Evolutionary conservation across 352 stramenopile genomes (phyloP).

Genomic region (Globisporangium echinulatum): DNA sequence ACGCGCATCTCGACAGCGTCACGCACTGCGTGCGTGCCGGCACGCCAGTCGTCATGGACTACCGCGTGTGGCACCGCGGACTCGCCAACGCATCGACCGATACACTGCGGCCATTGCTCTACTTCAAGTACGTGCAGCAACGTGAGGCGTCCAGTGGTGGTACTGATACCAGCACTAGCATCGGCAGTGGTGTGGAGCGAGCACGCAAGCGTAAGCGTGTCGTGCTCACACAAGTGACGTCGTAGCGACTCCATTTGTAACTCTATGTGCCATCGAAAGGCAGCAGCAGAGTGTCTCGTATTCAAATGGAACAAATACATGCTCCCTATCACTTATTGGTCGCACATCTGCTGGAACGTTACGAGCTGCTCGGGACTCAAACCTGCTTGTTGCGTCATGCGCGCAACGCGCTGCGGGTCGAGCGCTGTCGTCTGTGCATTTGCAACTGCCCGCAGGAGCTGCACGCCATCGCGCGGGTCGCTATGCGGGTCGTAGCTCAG

Average conservation of each 20-base stretch:
- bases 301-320: too few relatives aligned
- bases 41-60: slow-evolving; percentile 70
- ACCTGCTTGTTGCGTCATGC: slow-evolving; percentile 18
- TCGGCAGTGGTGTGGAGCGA: neutral
- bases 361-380: slow-evolving; percentile 22
- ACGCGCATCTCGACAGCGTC: slow-evolving; percentile 43
- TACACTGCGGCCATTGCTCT: slow-evolving; percentile 46
- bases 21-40: slow-evolving; percentile 44
- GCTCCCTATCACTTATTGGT: too few relatives aligned
- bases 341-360: slow-evolving; percentile 14
- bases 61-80: slow-evolving; percentile 71
- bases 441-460: neutral
- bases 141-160: neutral
- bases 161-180: neutral
- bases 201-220: slow-evolving; percentile 6
- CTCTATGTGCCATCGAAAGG: too few relatives aligned
- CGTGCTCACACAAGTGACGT: neutral
- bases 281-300: too few relatives aligned
- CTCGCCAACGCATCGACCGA: slow-evolving; percentile 35
- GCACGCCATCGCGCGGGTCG: neutral
- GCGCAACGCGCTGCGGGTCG: slow-evolving; percentile 6
- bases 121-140: slow-evolving; percentile 57
- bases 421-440: neutral
- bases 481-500: slow-evolving; percentile 32
- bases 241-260: neutral